phyloP scores from a whole-genome alignment of 768 basidiomycete species.

The Suillus luteus region DNA sequence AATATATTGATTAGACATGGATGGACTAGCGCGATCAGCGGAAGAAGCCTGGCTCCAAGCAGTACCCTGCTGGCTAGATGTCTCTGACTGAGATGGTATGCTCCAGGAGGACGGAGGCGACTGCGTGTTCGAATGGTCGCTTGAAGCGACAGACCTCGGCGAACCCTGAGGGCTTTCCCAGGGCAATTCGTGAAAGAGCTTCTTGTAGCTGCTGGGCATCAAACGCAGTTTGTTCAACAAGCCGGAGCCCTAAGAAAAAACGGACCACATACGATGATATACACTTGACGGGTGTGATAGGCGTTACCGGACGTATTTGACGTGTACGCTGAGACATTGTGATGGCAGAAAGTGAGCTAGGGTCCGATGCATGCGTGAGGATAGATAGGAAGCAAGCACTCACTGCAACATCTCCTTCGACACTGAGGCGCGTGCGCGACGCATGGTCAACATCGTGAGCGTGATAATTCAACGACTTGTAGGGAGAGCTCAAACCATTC shows the following conservation, averaged over 20 bases:
- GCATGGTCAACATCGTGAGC: constrained; percentile 32
- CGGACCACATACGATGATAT: constrained; percentile 30
- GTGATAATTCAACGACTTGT: constrained; percentile 35
- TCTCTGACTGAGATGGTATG: constrained; percentile 40
- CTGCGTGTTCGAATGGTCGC: constrained; percentile 49
- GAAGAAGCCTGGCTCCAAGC: constrained; percentile 31
- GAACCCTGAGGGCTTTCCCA: constrained; percentile 32
- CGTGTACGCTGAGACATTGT: constrained; percentile 26
- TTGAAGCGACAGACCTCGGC: constrained; percentile 38
- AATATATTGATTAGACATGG: constrained; percentile 34
- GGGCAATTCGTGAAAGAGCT: constrained; percentile 34
- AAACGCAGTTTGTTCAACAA: constrained; percentile 16
- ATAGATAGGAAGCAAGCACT: constrained; percentile 17
- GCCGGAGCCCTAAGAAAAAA: constrained; percentile 13
- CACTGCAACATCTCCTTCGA: constrained; percentile 32
- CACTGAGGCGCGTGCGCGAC: constrained; percentile 24
- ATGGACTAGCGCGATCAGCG: constrained; percentile 36
- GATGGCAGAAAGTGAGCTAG: constrained; percentile 17
- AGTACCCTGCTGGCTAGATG: constrained; percentile 28
- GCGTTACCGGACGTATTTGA: constrained; percentile 37
- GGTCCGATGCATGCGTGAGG: constrained; percentile 9
- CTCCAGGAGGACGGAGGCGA: constrained; percentile 47
- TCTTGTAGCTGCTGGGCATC: constrained; percentile 33
- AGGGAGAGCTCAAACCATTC: constrained; percentile 41
- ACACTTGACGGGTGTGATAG: constrained; percentile 38